Evolutionary conservation across 345 rosid genomes (phyloP).

Genomic region (Clarkia xantiana): DNA sequence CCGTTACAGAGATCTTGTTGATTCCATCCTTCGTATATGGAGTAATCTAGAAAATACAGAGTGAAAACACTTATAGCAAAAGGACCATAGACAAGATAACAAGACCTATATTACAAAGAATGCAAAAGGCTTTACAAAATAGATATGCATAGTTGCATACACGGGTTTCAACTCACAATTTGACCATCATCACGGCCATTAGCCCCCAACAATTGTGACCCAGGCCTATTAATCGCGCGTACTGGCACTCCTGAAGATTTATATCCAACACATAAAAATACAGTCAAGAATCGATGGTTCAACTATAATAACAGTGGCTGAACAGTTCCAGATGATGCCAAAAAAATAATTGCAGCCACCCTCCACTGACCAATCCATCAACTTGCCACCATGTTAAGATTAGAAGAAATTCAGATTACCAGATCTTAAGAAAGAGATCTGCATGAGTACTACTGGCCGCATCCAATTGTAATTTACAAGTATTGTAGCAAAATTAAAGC

Average conservation of each 20-base stretch:
- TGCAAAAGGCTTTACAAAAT: neutral
- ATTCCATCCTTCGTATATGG: constrained; percentile 58
- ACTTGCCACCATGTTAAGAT: no score
- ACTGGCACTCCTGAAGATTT: constrained; percentile 38
- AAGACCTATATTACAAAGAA: no score
- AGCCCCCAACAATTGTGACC: constrained; percentile 70
- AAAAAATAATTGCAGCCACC: no score
- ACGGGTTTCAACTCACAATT: constrained; percentile 35
- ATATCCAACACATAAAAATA: neutral
- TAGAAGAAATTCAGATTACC: neutral
- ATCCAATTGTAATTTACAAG: no score
- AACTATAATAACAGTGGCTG: no score
- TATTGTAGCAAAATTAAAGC: neutral
- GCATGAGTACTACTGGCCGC: no score
- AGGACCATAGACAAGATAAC: neutral
- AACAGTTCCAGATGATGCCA: no score
- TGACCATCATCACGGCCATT: constrained; percentile 99
- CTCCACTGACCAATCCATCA: no score
- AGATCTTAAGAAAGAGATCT: no score
- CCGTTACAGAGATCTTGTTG: constrained; percentile 62
- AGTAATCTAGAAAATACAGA: constrained; percentile 39
- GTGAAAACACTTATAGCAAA: neutral
- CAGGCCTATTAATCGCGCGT: constrained; percentile 83
- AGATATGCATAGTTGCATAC: neutral
- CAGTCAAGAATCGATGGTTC: neutral